phyloP scores from a whole-genome alignment of 176 grass and related monocot genomes.

The Canna indica region DNA sequence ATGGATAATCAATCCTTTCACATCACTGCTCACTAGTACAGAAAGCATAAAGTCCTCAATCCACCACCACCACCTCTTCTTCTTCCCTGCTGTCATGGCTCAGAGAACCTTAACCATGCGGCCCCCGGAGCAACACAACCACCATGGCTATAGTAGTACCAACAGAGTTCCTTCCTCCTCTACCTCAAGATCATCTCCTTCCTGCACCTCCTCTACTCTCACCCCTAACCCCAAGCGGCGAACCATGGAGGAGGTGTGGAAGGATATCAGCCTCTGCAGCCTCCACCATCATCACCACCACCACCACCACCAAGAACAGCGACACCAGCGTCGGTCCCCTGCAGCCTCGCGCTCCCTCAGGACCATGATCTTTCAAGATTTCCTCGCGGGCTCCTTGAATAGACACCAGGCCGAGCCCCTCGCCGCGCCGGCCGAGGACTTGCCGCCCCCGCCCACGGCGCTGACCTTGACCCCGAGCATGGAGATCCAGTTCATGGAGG shows the following conservation, averaged over 20 bases:
- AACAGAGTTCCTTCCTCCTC: conserved; percentile 18
- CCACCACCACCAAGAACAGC: not conserved
- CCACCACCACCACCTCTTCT: not conserved
- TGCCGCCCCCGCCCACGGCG: not conserved
- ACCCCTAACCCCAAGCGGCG: conserved; percentile 7
- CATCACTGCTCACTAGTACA: not conserved
- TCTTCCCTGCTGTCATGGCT: not conserved
- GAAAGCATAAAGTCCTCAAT: not conserved
- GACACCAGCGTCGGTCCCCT: not conserved
- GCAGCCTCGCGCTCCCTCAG: not conserved
- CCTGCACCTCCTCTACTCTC: conserved; percentile 8
- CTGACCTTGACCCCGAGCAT: not conserved
- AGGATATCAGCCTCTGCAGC: conserved; percentile 26
- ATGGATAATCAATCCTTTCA: not conserved
- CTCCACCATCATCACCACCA: conserved; percentile 9
- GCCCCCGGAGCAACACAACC: not conserved
- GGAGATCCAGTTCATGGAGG: not conserved
- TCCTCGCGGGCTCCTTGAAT: conserved; percentile 25
- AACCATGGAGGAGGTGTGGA: conserved; percentile 38
- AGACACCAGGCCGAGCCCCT: not conserved
- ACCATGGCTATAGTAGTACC: not conserved
- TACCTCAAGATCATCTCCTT: conserved; percentile 18
- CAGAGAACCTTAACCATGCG: not conserved
- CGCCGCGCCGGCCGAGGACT: not conserved
- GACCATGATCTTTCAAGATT: conserved; percentile 29